Evolutionary conservation across 2,329 filamentous ascomycete species (phyloP), one percentile per base, ranked within the genome.

Genomic region (Fusarium multiceps): DNA sequence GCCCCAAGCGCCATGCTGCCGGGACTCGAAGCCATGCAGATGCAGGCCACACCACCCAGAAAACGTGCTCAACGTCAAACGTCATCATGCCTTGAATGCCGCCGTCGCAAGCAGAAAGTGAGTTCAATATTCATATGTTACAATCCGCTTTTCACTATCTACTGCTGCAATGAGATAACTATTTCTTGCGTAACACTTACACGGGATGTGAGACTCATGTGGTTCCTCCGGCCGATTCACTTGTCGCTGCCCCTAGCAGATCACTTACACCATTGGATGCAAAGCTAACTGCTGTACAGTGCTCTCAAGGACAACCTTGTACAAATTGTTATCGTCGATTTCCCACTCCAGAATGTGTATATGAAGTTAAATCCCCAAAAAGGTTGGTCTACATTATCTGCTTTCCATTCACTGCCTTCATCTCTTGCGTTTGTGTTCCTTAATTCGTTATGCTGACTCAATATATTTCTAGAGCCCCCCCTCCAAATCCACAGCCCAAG

Each of bases 271-370:
- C 14, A 42, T 28, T 57, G 37, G 40, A 25, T 20, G 7, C 13
- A 6, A 16, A 55, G 21, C 63, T 71, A 55, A 73, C 40, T 16
- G 9, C 14, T 34, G 62, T n/a, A 5, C 28, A 87, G 85, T 88
- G 86, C 73, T 85, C 86, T 69, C 84, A 86, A 69, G 81, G 82
- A 27, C 84, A 85, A 30, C 86, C 86, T 16, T 87, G 86, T 76
- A 82, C 82, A 45, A 86, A 87, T 71, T 88, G 86, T 68, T 77
- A 81, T 25, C 82, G 85, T 40, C 80, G 85, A 30, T 87, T 85
- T 64, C 86, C 86, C 1, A 83, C 82, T 55, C 85, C 85, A 1
- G 71, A 78, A 9, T 88, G 86, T 73, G 81, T 85, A 67, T 88
- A 88, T 59, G 74, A 75, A 37, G 43, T 60, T n/a, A 78, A 74